Evolutionary conservation across 179 eudicot genomes (phyloP).

Genomic region (Corrigiola litoralis): DNA sequence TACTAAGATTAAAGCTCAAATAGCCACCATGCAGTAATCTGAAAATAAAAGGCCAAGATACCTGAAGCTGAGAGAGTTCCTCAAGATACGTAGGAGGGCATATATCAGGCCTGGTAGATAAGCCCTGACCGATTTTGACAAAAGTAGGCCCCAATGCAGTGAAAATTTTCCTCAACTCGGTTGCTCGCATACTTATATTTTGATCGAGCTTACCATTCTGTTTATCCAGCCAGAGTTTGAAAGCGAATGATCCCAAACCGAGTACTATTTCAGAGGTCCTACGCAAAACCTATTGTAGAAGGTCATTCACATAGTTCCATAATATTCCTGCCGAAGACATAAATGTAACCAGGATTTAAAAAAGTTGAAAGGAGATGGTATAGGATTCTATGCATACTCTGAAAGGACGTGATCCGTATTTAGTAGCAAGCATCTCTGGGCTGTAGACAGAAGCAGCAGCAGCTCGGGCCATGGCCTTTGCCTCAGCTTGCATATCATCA

Average conservation of each 20-base stretch:
- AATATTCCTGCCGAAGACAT: conserved; percentile 4
- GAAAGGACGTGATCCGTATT: conserved; percentile 72
- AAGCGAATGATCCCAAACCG: conserved; percentile 76
- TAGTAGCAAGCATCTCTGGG: conserved; percentile 54
- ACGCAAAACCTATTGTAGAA: conserved; percentile 44
- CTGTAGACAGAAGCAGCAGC: conserved; percentile 64
- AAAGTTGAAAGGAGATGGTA: background rate
- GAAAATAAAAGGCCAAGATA: conserved; percentile 16
- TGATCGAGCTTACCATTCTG: conserved; percentile 50
- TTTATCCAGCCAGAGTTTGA: conserved; percentile 71
- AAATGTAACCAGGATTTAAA: background rate
- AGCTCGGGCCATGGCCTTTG: conserved; percentile 84
- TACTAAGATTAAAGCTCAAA: background rate
- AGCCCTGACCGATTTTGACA: conserved; percentile 95
- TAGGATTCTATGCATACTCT: conserved; percentile 31
- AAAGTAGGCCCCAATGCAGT: conserved; percentile 93
- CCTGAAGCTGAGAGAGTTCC: conserved; percentile 96
- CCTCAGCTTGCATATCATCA: conserved; percentile 93
- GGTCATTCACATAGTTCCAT: conserved; percentile 18
- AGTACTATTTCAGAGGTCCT: conserved; percentile 66
- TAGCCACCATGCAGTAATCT: background rate
- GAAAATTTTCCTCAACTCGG: conserved; percentile 54
- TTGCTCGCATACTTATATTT: conserved; percentile 66
- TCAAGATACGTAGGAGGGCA: conserved; percentile 95
- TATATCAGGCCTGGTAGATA: conserved; percentile 94